Base-by-base conservation (phyloP, 352 stramenopile genomes). In the Globisporangium carolinianum region DNA sequence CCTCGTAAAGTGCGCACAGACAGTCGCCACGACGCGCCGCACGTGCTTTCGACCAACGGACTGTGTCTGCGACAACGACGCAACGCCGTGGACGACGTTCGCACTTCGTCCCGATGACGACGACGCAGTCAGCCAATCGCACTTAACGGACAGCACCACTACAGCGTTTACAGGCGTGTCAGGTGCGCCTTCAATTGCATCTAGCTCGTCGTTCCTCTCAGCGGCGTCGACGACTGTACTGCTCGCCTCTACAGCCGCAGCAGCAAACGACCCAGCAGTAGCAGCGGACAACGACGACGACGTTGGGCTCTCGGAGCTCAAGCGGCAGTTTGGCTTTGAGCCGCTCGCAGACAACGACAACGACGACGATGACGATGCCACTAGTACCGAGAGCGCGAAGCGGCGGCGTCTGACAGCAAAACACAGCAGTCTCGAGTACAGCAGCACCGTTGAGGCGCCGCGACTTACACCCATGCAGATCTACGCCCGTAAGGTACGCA, bases 271-370 rank as follows among this genome's bases (percentile, higher is more conserved):
- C 0, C 15, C 11, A 12, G 24, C 38, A 7, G 6, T 42, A 5
- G 7, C 46, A 9, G 32, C 4, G 46, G 24, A 42, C 14, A 49
- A 62, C 48, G 51, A 32, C 6, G 41, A 73, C 15, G 69, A 87
- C 46, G 64, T 87, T 35, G 77, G 80, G 6, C 72, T 90, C 38
- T 66, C 67, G 17, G 77, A 83, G 50, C 77, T 90, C 41, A 90
- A 88, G 59, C 74, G 80, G 15, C 72, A 80, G 58, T 86, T 76
- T 60, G 80, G 80, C 5, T 88, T 83, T 59, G 63, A 76, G 46
- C 47, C 75, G 38, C 38, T 46, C 0, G 60, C 53, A 8, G 43
- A 65, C 12, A 38, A 57, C 32, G 68, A 74, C 11, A 56, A 42
- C 39, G 48, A 73, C 4, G 64, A 36, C 51, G 70, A 75, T 14